These are phyloP conservation scores for Xylaria curta DNA, from an alignment of 495 filamentous ascomycete species.

Conservation along the genomic window DNA sequence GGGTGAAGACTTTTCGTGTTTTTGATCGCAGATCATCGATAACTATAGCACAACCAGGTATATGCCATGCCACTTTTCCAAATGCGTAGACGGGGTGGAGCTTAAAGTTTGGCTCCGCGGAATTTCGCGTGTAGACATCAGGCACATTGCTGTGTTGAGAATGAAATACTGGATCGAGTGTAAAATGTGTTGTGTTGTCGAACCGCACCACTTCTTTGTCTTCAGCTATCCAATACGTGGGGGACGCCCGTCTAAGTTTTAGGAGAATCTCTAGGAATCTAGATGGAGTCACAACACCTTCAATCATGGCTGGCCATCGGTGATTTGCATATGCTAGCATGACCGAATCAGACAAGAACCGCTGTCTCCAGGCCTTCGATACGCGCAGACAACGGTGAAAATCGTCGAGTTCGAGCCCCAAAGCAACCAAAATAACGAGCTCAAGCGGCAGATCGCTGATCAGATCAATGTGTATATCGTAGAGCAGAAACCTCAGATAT, in stretches of 20 bases:
- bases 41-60: constrained; percentile 26
- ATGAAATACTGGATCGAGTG: constrained; percentile 32
- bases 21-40: constrained; percentile 39
- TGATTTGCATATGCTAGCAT: constrained; percentile 27
- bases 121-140: constrained; percentile 17
- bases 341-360: constrained; percentile 35
- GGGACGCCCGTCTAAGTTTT: too few species aligned
- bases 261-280: constrained; percentile 24
- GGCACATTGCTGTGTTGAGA: constrained; percentile 13
- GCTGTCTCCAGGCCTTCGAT: constrained; percentile 42
- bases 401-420: constrained; percentile 32
- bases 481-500: constrained; percentile 37
- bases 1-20: constrained; percentile 36
- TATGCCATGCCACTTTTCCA: constrained; percentile 43
- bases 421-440: constrained; percentile 37
- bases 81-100: constrained; percentile 26
- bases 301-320: constrained; percentile 34
- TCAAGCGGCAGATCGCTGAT: constrained; percentile 43
- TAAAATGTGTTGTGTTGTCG: constrained; percentile 29
- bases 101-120: neutral
- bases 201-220: too few species aligned
- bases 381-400: constrained; percentile 37
- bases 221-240: too few species aligned
- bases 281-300: neutral
- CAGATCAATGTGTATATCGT: constrained; percentile 34